Conservation (phyloP, 768 basidiomycete species). For the Agaricus blazei region DNA sequence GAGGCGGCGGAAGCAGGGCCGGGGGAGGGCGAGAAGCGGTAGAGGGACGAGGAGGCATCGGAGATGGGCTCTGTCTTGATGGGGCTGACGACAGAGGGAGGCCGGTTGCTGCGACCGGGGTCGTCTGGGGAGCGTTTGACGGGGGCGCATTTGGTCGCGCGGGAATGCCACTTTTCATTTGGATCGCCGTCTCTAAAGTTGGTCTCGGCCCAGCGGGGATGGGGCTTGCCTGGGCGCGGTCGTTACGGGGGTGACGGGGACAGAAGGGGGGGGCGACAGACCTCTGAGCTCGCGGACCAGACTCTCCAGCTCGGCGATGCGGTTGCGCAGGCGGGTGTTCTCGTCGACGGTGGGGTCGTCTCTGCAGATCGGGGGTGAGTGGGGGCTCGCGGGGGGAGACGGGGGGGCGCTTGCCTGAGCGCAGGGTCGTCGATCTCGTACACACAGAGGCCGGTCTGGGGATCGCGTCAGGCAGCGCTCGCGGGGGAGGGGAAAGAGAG, state of each 20-base stretch:
- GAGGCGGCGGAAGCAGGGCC: conserved; percentile 29
- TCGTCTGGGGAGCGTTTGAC: conserved; percentile 22
- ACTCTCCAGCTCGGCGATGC: conserved; percentile 91
- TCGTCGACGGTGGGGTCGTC: conserved; percentile 89
- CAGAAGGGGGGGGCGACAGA: conserved; percentile 21
- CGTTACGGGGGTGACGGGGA: not conserved
- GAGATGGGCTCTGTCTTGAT: conserved; percentile 63
- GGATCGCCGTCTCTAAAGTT: conserved; percentile 77
- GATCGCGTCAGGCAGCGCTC: conserved; percentile 6
- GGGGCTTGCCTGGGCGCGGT: conserved; percentile 62
- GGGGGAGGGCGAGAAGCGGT: conserved; percentile 66
- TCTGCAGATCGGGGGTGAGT: conserved; percentile 30
- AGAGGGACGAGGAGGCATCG: conserved; percentile 50
- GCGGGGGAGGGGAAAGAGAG: conserved; percentile 3
- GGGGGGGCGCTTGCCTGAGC: conserved; percentile 46
- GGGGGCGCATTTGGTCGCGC: conserved; percentile 64
- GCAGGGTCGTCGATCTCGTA: conserved; percentile 93
- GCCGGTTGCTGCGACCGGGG: conserved; percentile 12
- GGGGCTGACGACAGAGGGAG: conserved; percentile 43
- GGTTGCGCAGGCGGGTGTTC: conserved; percentile 75
- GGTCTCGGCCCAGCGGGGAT: conserved; percentile 81
- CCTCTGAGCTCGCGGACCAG: conserved; percentile 86
- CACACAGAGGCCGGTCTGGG: conserved; percentile 86
- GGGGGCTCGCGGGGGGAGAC: not conserved
- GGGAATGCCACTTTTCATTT: conserved; percentile 83